Conservation (phyloP, 352 stramenopile species). For the Pythium insidiosum region DNA sequence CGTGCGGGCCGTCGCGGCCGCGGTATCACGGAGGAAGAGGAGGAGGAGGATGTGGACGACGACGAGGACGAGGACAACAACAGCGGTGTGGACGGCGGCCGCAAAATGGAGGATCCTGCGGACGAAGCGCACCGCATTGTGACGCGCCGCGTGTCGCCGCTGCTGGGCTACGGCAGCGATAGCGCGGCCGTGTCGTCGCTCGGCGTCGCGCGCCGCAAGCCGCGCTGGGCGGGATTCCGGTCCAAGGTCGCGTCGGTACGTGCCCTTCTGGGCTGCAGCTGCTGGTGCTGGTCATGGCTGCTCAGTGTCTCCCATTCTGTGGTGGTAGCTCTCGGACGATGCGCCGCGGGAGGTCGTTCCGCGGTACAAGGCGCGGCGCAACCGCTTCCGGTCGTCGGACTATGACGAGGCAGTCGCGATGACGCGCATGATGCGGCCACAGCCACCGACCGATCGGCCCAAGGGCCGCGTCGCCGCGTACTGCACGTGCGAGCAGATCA, state of each 20-base stretch:
- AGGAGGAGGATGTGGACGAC: constrained; percentile 3
- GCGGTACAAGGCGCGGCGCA: constrained; percentile 11
- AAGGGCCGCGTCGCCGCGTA: constrained; percentile 56
- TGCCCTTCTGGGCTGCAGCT: no score
- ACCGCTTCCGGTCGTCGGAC: constrained; percentile 10
- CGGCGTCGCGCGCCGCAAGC: constrained; percentile 22
- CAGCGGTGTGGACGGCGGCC: no score
- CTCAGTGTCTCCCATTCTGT: no score
- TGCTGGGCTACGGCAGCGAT: constrained; percentile 9
- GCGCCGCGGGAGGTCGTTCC: constrained; percentile 5
- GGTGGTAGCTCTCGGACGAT: no score
- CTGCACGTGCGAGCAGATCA: constrained; percentile 62
- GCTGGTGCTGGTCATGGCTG: constrained; percentile 9
- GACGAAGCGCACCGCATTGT: constrained; percentile 4
- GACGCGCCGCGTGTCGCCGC: constrained; percentile 5
- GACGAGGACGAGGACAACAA: not conserved
- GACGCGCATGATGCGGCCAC: constrained; percentile 17
- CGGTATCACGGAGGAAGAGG: constrained; percentile 2
- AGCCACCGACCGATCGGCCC: constrained; percentile 23
- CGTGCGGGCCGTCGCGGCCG: constrained; percentile 1
- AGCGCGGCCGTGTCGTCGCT: constrained; percentile 1
- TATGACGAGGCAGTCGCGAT: constrained; percentile 27
- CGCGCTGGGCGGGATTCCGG: constrained; percentile 26
- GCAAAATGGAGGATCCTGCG: not conserved
- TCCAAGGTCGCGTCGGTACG: constrained; percentile 18